Evolutionary conservation across 257 asterid genomes (phyloP), one percentile per base, ranked within the genome.

Genomic region (Solanum chiquidenum): DNA sequence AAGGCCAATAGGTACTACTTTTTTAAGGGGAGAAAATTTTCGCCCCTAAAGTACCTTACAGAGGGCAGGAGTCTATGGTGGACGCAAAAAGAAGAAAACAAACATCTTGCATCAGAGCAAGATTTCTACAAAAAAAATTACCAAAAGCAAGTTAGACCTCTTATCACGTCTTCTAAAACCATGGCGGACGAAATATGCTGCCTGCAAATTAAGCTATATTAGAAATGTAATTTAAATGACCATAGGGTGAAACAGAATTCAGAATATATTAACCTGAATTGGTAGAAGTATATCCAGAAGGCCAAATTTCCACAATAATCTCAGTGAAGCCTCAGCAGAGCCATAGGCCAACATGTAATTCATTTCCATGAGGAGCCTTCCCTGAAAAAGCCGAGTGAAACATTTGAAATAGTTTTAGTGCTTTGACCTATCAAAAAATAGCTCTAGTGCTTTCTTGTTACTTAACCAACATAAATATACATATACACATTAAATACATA

Each of bases 141-240:
- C 92, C 86, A 90, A 85, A 88, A 90, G 92, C 92, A 90, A 88
- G 90, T 90, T 88, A 7, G 92, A 90, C 64, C 90, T 88, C 88
- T 83, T 88, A 74, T 90, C 90, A 46, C 90, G 87, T 62, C 92
- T 90, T 64, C 88, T 68, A 86, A 88, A 90, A 44, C 90, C 90
- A 42, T 74, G 89, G 18, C 73, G 72, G 27, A 90, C 89, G 21
- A 90, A 90, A 79, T 90, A 90, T 72, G 92, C 84, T 25, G 92
- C 92, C 92, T 90, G 89, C 89, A 88, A 74, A 14, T 13, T 85
- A 42, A 52, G 35, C 49, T 58, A 80, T 46, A 29, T 55, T 62
- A 87, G 80, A 69, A 60, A 74, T 60, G 75, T 46, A 46, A 60
- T 40, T 38, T 46, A 20, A 9, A 44, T 46, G 84, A 55, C 66